A percentile compares a stretch with the other conserved stretches of the same genome.
phyloP scores from a whole-genome alignment of 805 yeast genomes.

The Sporopachydermia quercuum region DNA sequence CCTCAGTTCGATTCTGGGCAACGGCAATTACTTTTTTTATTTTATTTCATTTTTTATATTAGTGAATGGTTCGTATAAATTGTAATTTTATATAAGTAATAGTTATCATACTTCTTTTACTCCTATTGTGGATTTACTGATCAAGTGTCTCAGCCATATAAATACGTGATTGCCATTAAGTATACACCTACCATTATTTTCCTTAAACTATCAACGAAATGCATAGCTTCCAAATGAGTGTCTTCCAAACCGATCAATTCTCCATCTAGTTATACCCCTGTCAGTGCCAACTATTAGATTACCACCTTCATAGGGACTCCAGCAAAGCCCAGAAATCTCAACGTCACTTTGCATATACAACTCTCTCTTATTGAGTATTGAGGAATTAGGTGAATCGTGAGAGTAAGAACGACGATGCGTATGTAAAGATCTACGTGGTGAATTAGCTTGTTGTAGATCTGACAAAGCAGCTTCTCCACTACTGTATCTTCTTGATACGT shows the following conservation, averaged over 20 bases:
- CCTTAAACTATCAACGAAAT: background rate
- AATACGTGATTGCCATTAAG: too few relatives aligned
- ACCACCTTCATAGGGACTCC: conserved; percentile 36
- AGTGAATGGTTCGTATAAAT: too few relatives aligned
- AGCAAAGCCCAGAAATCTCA: conserved; percentile 49
- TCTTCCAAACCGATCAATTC: conserved; percentile 26
- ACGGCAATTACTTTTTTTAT: conserved; percentile 31
- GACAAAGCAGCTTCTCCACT: conserved; percentile 3
- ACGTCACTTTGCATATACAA: conserved; percentile 18
- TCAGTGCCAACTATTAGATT: conserved; percentile 48
- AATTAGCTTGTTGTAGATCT: too few relatives aligned
- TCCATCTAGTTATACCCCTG: conserved; percentile 58
- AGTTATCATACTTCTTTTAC: too few relatives aligned
- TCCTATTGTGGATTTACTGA: too few relatives aligned
- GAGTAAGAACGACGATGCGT: background rate
- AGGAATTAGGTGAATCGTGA: conserved; percentile 5
- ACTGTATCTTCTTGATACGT: conserved; percentile 4
- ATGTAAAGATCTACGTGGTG: background rate
- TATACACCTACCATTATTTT: too few relatives aligned
- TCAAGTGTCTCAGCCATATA: too few relatives aligned
- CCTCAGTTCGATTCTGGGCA: conserved; percentile 66
- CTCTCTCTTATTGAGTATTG: conserved; percentile 7
- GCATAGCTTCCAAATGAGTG: background rate
- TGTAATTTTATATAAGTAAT: too few relatives aligned
- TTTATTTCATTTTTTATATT: background rate